phyloP scores from a whole-genome alignment of 306 rosid species.

The Dryas alaskensis region DNA sequence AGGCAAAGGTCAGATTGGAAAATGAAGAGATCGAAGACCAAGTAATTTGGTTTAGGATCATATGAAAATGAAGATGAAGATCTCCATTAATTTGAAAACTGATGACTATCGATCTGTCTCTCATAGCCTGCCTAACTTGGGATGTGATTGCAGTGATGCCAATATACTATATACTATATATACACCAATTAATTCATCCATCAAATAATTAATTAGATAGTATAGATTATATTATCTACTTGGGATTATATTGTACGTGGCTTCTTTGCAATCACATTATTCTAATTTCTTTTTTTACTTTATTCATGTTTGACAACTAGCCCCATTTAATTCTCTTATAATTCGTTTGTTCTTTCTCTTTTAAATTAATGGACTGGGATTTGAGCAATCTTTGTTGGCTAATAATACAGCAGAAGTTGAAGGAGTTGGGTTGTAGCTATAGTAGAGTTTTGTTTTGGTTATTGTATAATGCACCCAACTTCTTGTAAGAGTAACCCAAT shows the following conservation, averaged over 20 bases:
- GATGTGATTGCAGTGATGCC: slow-evolving; percentile 3
- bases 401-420: neutral
- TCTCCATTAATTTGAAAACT: neutral
- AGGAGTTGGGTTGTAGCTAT: too few relatives aligned
- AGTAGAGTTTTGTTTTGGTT: too few relatives aligned
- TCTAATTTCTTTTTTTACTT: neutral
- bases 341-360: too few relatives aligned
- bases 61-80: neutral
- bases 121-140: neutral
- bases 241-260: too few relatives aligned
- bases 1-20: slow-evolving; percentile 30
- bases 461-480: neutral
- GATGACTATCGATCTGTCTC: too few relatives aligned
- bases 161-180: too few relatives aligned
- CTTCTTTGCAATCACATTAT: too few relatives aligned
- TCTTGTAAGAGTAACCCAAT: neutral
- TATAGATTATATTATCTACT: too few relatives aligned
- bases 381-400: neutral
- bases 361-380: neutral
- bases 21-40: neutral
- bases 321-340: too few relatives aligned
- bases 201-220: too few relatives aligned
- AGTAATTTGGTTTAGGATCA: neutral
- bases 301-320: neutral
- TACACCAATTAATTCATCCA: too few relatives aligned